A percentile compares a stretch with the other conserved stretches of the same genome.
These are phyloP conservation scores for Gaultheria prostrata DNA, from an alignment of 148 eudicot species.

Conservation along the genomic window DNA sequence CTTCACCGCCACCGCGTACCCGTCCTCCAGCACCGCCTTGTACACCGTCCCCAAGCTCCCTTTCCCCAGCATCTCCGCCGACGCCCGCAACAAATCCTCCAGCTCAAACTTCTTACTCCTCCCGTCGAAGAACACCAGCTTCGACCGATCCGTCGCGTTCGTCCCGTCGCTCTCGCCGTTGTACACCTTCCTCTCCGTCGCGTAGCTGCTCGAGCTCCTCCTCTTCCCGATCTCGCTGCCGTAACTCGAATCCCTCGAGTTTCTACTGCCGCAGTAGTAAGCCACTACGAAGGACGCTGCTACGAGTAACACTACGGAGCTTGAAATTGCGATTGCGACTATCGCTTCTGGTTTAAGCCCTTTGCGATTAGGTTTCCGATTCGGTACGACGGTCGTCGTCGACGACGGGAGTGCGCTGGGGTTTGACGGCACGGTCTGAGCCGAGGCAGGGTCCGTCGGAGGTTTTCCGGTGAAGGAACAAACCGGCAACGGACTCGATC, in stretches of 20 bases:
- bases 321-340: constrained; percentile 46
- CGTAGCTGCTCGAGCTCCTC: constrained; percentile 72
- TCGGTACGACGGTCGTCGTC: background rate
- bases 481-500: constrained; percentile 38
- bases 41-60: constrained; percentile 88
- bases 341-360: constrained; percentile 50
- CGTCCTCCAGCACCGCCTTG: constrained; percentile 80
- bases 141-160: constrained; percentile 53
- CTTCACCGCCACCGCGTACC: constrained; percentile 80
- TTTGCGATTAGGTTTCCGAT: background rate
- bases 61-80: constrained; percentile 97
- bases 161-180: constrained; percentile 65
- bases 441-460: constrained; percentile 34
- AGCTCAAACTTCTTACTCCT: constrained; percentile 67
- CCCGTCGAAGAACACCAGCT: constrained; percentile 70
- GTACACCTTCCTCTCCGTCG: constrained; percentile 59
- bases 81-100: constrained; percentile 81
- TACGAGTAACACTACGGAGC: constrained; percentile 41
- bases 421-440: constrained; percentile 56
- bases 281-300: constrained; percentile 40
- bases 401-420: constrained; percentile 50
- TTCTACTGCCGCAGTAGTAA: constrained; percentile 47
- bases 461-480: constrained; percentile 42
- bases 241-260: constrained; percentile 33
- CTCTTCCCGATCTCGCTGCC: constrained; percentile 54